phyloP scores from a whole-genome alignment of 75 land plant species.

The Azolla pinnata region DNA sequence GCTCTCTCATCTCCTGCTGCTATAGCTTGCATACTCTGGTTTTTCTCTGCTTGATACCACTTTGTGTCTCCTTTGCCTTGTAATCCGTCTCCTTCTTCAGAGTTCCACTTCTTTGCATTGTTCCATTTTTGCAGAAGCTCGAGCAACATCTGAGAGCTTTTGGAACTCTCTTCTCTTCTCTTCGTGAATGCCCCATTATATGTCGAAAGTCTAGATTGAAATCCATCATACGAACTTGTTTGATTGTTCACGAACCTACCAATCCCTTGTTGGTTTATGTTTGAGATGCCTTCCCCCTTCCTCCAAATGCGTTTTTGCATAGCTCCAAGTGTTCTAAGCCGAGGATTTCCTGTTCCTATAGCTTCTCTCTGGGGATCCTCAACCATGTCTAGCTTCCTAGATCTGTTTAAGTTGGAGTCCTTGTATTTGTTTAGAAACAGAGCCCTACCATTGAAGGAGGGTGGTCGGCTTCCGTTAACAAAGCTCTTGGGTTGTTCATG shows the following conservation, averaged over 20 bases:
- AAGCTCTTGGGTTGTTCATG: neutral
- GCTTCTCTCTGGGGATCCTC: neutral
- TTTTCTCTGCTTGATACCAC: neutral
- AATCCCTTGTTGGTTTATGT: neutral
- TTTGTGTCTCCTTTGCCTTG: neutral
- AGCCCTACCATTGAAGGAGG: neutral
- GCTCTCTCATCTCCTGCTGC: neutral
- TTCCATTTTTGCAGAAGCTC: slow-evolving; percentile 1
- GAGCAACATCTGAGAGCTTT: slow-evolving; percentile 2
- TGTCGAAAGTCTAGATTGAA: neutral
- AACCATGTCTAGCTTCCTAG: neutral
- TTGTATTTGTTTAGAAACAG: neutral
- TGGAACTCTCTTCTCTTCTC: neutral
- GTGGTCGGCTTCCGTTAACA: neutral
- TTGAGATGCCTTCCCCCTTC: neutral
- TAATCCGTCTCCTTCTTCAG: neutral
- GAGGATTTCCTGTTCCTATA: neutral
- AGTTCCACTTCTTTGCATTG: neutral
- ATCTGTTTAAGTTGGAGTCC: neutral
- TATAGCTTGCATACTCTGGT: neutral
- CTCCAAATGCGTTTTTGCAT: neutral
- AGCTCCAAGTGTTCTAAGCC: neutral
- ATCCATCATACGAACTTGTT: neutral
- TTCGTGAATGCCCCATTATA: neutral
- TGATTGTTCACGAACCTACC: neutral